Percentiles rank a stretch among this genome's conserved stretches.
Conservation (phyloP, 345 rosid species). For the Durio zibethinus region DNA sequence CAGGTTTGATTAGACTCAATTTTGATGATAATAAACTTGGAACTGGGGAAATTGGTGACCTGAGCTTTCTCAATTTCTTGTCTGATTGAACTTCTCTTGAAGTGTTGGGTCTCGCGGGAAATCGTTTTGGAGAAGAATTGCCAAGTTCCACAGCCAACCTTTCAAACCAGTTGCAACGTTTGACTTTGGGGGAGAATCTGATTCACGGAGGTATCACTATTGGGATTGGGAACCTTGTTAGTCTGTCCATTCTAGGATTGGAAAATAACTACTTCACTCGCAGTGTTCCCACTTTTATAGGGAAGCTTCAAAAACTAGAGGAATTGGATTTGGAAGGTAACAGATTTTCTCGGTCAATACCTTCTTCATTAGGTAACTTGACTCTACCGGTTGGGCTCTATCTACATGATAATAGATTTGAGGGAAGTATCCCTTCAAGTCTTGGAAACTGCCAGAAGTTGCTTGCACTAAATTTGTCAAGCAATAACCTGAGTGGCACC, state of each 20-base stretch:
- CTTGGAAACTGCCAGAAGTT: conserved; percentile 25
- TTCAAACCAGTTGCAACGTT: neutral
- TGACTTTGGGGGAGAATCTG: neutral
- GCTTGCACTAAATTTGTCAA: conserved; percentile 20
- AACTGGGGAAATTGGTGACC: conserved; percentile 11
- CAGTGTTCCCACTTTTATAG: conserved; percentile 8
- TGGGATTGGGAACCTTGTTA: conserved; percentile 20
- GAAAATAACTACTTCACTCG: conserved; percentile 11
- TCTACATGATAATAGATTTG: conserved; percentile 19
- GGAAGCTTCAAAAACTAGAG: conserved; percentile 16
- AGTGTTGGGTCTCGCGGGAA: conserved; percentile 13
- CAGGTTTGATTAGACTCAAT: conserved; percentile 19
- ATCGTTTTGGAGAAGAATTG: conserved; percentile 26
- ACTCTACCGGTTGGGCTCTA: neutral
- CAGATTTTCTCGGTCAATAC: neutral
- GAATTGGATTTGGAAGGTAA: neutral
- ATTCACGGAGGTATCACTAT: conserved; percentile 20
- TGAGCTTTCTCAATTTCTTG: conserved; percentile 26
- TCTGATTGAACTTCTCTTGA: conserved; percentile 24
- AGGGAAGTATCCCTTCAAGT: conserved; percentile 33
- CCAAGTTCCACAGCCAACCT: conserved; percentile 27
- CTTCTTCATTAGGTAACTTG: conserved; percentile 26
- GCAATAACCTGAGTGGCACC: conserved; percentile 32
- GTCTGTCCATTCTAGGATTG: neutral
- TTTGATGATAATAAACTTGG: conserved; percentile 26